Evolutionary conservation across 2,329 filamentous ascomycete species (phyloP), one percentile per base, ranked within the genome.

Genomic region (Chaetomium strumarium): DNA sequence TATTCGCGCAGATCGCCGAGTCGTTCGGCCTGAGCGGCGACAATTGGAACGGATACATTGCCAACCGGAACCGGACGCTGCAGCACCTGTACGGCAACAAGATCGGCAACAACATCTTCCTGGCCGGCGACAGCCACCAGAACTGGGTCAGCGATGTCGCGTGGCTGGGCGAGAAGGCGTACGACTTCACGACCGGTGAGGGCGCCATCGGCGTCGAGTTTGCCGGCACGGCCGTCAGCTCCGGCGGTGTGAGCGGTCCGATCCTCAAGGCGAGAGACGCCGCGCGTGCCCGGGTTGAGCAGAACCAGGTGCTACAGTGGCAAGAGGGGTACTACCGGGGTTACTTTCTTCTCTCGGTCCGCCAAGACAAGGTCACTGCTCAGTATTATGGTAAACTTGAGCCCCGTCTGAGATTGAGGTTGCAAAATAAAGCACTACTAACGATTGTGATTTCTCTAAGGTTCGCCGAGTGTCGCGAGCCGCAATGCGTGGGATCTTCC

Each of bases 51-150:
- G 86, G 84, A 2, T 90, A 90, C 62, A 70, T 77, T 51, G 75
- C 83, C n/a, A 89, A 88, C 67, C 75, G 81, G 44, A 89, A 90
- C 71, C 77, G 85, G 33, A 90, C 86, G 0, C 71, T 88, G 10
- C 69, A 82, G 60, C 79, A 81, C 47, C 69, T 90, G 5, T 85
- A 85, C 62, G 73, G 81, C 51, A 81, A 87, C 66, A 74, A 82
- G 16, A 88, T 90, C 58, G 72, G 71, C 53, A 89, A 90, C 71
- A 89, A 84, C 63, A 79, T 90, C 60, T 81, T 90, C 62, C 77
- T 90, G 13, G 77, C 85, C 0, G 86, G 86, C 11, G 86, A 90
- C 63, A 78, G 75, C 40, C 86, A 90, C 64, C 77, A 78, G 17
- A 82, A 79, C 42, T 88, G 85, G 80, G 80, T 70, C 6, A 67